These are phyloP conservation scores for Boechera retrofracta DNA, from an alignment of 345 rosid species.

Conservation along the genomic window DNA sequence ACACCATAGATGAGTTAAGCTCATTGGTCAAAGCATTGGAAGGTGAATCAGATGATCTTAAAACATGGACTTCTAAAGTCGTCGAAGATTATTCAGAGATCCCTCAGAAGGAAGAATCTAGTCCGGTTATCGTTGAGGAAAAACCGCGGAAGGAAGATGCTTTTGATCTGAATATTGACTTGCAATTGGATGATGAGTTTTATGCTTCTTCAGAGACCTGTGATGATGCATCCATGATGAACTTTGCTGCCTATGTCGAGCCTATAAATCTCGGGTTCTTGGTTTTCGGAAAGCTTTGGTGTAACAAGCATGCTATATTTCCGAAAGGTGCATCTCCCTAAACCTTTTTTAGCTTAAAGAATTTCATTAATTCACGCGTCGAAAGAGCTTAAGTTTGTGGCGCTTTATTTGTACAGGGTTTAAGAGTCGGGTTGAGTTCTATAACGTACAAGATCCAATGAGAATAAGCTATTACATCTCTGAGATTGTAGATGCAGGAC, in stretches of 20 bases:
- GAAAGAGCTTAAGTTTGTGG: constrained; percentile 7
- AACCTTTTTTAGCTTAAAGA: constrained; percentile 3
- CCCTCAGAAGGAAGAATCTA: constrained; percentile 22
- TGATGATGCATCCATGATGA: not conserved
- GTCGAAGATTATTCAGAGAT: constrained; percentile 7
- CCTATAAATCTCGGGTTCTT: constrained; percentile 60
- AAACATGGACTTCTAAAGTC: constrained; percentile 49
- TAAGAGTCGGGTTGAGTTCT: constrained; percentile 68
- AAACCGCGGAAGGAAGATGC: constrained; percentile 39
- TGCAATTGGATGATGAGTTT: constrained; percentile 14
- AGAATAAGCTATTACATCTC: constrained; percentile 62
- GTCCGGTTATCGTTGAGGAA: constrained; percentile 3
- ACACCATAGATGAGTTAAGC: constrained; percentile 61
- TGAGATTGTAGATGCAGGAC: constrained; percentile 75
- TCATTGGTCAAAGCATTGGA: constrained; percentile 66
- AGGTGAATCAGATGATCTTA: constrained; percentile 60
- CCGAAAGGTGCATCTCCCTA: constrained; percentile 60
- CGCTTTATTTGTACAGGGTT: constrained; percentile 54
- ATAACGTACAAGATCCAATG: constrained; percentile 59
- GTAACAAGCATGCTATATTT: constrained; percentile 60
- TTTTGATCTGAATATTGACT: constrained; percentile 54
- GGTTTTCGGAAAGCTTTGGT: constrained; percentile 63
- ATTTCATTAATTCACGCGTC: not conserved
- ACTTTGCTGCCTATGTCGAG: constrained; percentile 41
- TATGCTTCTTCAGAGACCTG: not conserved